Evolutionary conservation across 208 protist genomes (phyloP), one percentile per base, ranked within the genome.

Genomic region (Leishmania arabica): DNA sequence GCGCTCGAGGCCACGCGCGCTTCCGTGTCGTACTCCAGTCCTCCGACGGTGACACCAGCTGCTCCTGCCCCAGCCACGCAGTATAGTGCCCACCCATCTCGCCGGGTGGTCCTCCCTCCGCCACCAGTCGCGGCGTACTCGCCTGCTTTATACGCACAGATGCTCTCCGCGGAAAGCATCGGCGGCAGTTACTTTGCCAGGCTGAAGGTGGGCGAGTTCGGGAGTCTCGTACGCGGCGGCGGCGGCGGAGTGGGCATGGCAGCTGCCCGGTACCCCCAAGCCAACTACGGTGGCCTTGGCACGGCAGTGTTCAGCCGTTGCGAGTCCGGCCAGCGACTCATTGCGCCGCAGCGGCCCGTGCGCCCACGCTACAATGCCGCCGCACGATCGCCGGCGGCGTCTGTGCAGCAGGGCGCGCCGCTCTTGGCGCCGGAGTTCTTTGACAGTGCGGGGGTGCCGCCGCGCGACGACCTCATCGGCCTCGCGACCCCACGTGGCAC

Each of bases 121-220:
- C 74, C 74, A 27, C 74, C 74, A 4, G 74, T 77, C 56, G 53
- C 51, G 21, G 56, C 56, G 2, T 77, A 77, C 74, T 19, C 56
- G 37, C 2, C 37, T 17, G 74, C 31, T 51, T 66, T 56, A 62
- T 27, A 40, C 37, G 40, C 74, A 64, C 74, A 58, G 72, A 31
- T 27, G 51, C 34, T 34, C 34, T 31, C 74, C 8, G 74, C 37
- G 27, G 21, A 31, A n/a, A 8, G 72, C 13, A 24, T 53, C 8
- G 17, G 8, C n/a, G 45, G 27, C 45, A 47, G 17, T 17, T 1
- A 31, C 27, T 0, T 73, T 31, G 27, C 21, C 40, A 51, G 69
- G 27, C 42, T 7, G 56, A 60, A 34, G 47, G 60, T 68, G 21
- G 77, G 77, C 58, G 60, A 71, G 27, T 85, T 66, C 49, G 76